Percentiles rank a stretch among this genome's conserved stretches.
Evolutionary conservation across 257 asterid genomes (phyloP).

Genomic region (Solanum clarkiae): DNA sequence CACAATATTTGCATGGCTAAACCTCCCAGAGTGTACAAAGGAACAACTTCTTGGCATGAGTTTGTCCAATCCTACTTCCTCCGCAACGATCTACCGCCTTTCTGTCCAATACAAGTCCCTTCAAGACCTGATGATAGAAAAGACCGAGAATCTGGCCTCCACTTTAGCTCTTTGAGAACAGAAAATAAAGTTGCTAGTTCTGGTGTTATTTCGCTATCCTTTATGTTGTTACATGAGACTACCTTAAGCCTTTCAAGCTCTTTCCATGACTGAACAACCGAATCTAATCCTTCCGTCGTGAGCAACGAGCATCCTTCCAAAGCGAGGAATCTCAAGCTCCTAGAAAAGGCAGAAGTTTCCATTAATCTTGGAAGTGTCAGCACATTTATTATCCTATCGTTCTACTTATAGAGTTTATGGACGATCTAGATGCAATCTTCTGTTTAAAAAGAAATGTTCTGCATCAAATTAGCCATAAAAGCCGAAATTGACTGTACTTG

Average conservation of each 20-base stretch:
- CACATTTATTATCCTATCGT: neutral
- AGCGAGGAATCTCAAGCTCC: slow-evolving; percentile 56
- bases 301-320: slow-evolving; percentile 86
- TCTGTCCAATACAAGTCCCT: slow-evolving; percentile 87
- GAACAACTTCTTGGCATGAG: neutral
- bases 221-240: slow-evolving; percentile 68
- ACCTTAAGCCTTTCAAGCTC: slow-evolving; percentile 71
- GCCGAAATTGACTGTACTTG: neutral
- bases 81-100: slow-evolving; percentile 64
- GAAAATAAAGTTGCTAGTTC: slow-evolving; percentile 68
- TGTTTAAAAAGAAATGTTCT: neutral
- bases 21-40: neutral
- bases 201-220: slow-evolving; percentile 78
- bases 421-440: neutral
- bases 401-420: neutral
- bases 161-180: slow-evolving; percentile 67
- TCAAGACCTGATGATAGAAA: slow-evolving; percentile 50
- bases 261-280: slow-evolving; percentile 70
- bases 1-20: neutral
- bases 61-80: slow-evolving; percentile 25
- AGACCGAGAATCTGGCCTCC: slow-evolving; percentile 84
- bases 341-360: slow-evolving; percentile 13
- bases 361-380: neutral
- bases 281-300: slow-evolving; percentile 74
- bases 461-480: neutral